Evolutionary conservation across 2,329 filamentous ascomycete species (phyloP).

Genomic region (Paraconiothyrium sp.): DNA sequence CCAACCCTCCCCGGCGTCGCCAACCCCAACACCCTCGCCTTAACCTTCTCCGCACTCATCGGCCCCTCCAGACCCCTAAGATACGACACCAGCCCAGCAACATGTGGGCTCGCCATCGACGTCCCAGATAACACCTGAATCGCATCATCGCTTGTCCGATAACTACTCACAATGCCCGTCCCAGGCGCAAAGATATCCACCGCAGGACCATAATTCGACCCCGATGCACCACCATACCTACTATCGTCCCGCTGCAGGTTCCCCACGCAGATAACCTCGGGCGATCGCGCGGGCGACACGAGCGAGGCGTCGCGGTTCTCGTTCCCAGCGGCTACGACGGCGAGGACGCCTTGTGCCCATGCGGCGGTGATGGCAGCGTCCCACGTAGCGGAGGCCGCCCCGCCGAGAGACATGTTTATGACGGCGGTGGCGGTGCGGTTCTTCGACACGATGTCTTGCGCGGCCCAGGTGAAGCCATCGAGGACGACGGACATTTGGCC

Average conservation of each 20-base stretch:
- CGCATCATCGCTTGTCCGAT: slow-evolving; percentile 53
- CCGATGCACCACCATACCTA: slow-evolving; percentile 28
- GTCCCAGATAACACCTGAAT: slow-evolving; percentile 64
- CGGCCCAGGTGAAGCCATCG: slow-evolving; percentile 45
- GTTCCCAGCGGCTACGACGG: slow-evolving; percentile 50
- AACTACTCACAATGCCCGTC: slow-evolving; percentile 56
- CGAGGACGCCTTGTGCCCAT: slow-evolving; percentile 44
- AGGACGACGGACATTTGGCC: slow-evolving; percentile 33
- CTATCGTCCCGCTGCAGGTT: slow-evolving; percentile 40
- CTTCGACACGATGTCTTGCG: slow-evolving; percentile 45
- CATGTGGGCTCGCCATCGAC: slow-evolving; percentile 73
- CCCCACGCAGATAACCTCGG: slow-evolving; percentile 49
- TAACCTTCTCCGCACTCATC: slow-evolving; percentile 29
- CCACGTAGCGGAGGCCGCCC: slow-evolving; percentile 33
- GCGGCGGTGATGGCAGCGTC: slow-evolving; percentile 47
- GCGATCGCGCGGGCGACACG: slow-evolving; percentile 44
- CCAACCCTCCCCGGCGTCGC: slow-evolving; percentile 33
- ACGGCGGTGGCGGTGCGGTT: slow-evolving; percentile 40
- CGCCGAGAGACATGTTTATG: slow-evolving; percentile 52
- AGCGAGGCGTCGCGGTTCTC: slow-evolving; percentile 35
- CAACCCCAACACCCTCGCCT: slow-evolving; percentile 32
- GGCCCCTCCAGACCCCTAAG: slow-evolving; percentile 64
- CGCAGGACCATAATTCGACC: slow-evolving; percentile 50
- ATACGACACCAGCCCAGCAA: slow-evolving; percentile 74
- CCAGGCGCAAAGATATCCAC: slow-evolving; percentile 53